Evolutionary conservation across 495 filamentous ascomycete genomes (phyloP), one percentile per base, ranked within the genome.

Genomic region (Penicillium subrubescens): DNA sequence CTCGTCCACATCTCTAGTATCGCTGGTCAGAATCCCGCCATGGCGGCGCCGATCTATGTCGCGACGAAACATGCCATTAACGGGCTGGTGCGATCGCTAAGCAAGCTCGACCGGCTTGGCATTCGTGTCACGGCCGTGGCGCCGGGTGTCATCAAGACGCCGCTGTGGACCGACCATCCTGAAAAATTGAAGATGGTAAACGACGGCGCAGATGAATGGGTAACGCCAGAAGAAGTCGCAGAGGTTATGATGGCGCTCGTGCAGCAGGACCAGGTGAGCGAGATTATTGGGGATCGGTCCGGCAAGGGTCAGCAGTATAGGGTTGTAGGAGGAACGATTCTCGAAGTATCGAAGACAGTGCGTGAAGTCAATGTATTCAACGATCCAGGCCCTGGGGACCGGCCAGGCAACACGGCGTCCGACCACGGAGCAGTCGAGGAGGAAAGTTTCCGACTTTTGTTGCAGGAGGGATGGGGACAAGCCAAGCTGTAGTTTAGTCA

Each of bases 161-260:
- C 89, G 31, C 70, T 92, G 5, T 92, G 88, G 88, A 87, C 84
- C 0, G 87, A 90, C 1, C 78, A 89, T 65, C 87, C 88, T 15
- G 88, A 90, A 71, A 91, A 92, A 69, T 19, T 88, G 58, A 77
- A 78, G 62, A 81, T 88, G 71, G 62, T 90, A 1, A 73, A 83
- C 57, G 76, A 78, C 8, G 71, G 67, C 1, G 62, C 70, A 23
- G 87, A 89, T 68, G 76, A 73, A 57, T 91, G 88, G 88, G 86
- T 86, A 25, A 85, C 80, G 11, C 78, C 88, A 0, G 88, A 89
- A 63, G 85, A 88, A 63, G 88, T 92, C 0, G 88, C 87, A 7
- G 78, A 82, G 52, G 83, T 84, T 31, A 92, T 92, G 88, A 64
- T 88, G 57, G 79, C 80, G 48, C 78, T 88, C 29, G 77, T 88